Evolutionary conservation across 805 yeast genomes (phyloP), one percentile per base, ranked within the genome.

Genomic region (Sugiyamaella marilandica): DNA sequence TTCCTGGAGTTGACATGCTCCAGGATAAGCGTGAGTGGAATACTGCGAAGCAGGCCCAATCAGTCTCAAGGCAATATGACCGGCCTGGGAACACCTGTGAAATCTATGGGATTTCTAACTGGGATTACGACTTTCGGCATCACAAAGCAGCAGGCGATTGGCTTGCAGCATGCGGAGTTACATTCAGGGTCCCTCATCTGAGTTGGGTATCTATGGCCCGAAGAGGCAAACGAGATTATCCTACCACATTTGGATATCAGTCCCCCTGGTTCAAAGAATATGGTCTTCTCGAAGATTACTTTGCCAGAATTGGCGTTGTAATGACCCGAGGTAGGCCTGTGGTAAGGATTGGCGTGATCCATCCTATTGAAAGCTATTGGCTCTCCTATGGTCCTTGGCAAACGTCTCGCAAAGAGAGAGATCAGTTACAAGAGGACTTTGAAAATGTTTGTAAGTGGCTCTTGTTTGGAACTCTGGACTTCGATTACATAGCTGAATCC

Each of bases 331-430:
- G 52, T 21, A 41, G 13, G 13, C 47, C 52, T 8, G 39, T 41
- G 2, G 45, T 41, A 8, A 18, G 47, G 11, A 34, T 49, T 41
- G 52, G 47, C 10, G 47, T 49, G 10, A 41, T 49, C 19, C 52
- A 49, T 49, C 52, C 52, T 13, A 49, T 49, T 16, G 52, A 49
- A 33, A 41, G 47, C 41, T 49, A 49, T 32, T 49, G 52, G 52
- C 31, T 49, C 16, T 14, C 47, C 14, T 33, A n/a, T 41, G 52
- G 52, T 16, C 52, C 52, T 16, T 41, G 52, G 46, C 45, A 19
- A 10, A 49, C 29, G 33, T 16, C 45, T 18, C 7, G 21, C 10
- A n/a, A 13, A 5, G 39, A 41, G 5, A 24, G 46, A 21, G 19
- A 41, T n/a, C 46, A 41, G 34, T 32, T 16, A n/a, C 41, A 49